phyloP scores from a whole-genome alignment of 108 stramenopile species.

The Discostella stelligeroides region DNA sequence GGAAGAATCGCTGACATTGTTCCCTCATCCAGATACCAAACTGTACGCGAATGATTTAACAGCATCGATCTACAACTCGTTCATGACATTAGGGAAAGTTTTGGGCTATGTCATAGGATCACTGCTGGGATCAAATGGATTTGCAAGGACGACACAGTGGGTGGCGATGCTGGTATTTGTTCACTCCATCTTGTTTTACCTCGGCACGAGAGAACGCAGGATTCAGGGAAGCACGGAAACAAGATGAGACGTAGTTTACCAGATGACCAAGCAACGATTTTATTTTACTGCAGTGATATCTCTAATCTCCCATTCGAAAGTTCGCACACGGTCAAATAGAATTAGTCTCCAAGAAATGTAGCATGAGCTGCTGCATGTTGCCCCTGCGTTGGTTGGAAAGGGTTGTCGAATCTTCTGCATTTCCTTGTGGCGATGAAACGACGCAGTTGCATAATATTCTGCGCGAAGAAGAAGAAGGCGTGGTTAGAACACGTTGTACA shows the following conservation, averaged over 20 bases:
- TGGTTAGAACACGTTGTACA: not conserved
- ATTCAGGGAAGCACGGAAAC: not conserved
- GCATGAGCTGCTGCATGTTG: conserved; percentile 62
- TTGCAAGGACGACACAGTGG: conserved; percentile 20
- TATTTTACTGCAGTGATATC: too few species aligned
- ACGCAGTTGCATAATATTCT: conserved; percentile 76
- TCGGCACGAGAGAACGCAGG: not conserved
- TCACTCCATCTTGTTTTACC: conserved; percentile 37
- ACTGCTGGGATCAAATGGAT: conserved; percentile 18
- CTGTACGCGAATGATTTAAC: conserved; percentile 39
- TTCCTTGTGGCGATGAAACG: conserved; percentile 58
- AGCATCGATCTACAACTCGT: conserved; percentile 48
- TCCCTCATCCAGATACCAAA: conserved; percentile 22
- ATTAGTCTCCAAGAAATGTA: conserved; percentile 67
- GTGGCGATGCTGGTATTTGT: conserved; percentile 30
- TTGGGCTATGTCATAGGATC: conserved; percentile 44
- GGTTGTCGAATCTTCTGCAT: conserved; percentile 55
- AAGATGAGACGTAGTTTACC: too few species aligned
- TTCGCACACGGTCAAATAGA: conserved; percentile 56
- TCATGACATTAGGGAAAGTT: conserved; percentile 42
- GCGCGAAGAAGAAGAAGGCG: not conserved
- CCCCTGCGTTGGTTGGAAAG: conserved; percentile 41
- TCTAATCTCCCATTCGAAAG: too few species aligned
- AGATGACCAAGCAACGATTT: too few species aligned
- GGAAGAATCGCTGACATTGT: conserved; percentile 32